Conservation (phyloP, 2,329 filamentous ascomycete species). For the Colletotrichum viniferum region DNA sequence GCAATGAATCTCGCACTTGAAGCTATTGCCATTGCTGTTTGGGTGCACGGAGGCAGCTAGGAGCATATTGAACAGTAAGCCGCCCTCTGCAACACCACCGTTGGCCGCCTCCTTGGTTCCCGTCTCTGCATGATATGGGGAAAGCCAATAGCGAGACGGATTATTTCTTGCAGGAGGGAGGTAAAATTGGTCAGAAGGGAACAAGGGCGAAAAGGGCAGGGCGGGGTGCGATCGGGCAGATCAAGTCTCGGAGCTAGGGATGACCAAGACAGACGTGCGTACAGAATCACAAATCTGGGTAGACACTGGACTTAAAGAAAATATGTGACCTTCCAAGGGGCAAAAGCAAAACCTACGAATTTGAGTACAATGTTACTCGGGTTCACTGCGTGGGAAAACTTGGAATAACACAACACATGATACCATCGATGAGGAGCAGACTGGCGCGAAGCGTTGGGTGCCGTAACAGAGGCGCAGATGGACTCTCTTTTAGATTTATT, state of each 20-base stretch:
- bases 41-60: background rate
- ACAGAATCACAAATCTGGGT: slow-evolving; percentile 2
- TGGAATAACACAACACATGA: background rate
- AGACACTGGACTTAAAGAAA: background rate
- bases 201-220: slow-evolving; percentile 11
- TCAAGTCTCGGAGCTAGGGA: slow-evolving; percentile 12
- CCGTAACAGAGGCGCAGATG: background rate
- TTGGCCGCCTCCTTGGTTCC: slow-evolving; percentile 9
- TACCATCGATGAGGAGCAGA: background rate
- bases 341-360: background rate
- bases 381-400: background rate
- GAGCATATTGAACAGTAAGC: background rate
- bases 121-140: background rate
- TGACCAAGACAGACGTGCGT: slow-evolving; percentile 13
- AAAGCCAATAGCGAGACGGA: slow-evolving; percentile 13
- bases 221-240: background rate
- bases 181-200: slow-evolving; percentile 8
- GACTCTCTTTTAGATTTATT: background rate
- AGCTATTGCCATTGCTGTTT: slow-evolving; percentile 8
- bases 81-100: slow-evolving; percentile 9
- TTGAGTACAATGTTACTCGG: background rate
- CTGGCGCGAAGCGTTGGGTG: background rate
- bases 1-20: background rate
- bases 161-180: slow-evolving; percentile 1
- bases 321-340: background rate